These are phyloP conservation scores for Yamadazyma aaseri DNA, from an alignment of 1,139 yeast genomes.

Conservation along the genomic window DNA sequence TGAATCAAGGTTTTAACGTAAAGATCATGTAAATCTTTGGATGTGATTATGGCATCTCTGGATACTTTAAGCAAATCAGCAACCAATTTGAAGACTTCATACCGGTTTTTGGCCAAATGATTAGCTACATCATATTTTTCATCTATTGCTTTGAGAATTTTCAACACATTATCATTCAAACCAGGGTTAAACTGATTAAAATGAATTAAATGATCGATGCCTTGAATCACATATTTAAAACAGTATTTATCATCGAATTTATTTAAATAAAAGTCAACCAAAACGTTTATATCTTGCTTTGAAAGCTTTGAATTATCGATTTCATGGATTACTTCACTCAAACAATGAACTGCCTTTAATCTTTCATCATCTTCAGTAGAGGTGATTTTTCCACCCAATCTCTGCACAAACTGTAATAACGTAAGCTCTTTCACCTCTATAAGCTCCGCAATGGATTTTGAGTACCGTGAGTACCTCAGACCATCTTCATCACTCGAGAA, in stretches of 20 bases:
- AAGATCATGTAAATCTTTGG: constrained; percentile 25
- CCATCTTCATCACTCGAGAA: constrained; percentile 26
- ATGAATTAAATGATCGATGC: constrained; percentile 50
- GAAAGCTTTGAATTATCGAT: constrained; percentile 36
- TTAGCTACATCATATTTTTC: constrained; percentile 58
- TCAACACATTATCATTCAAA: constrained; percentile 24
- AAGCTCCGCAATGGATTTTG: constrained; percentile 23
- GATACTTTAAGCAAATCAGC: constrained; percentile 27
- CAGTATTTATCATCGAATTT: constrained; percentile 67
- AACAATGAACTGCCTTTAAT: constrained; percentile 53
- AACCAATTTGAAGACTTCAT: constrained; percentile 55
- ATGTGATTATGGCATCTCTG: constrained; percentile 11
- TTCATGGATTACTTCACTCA: constrained; percentile 51
- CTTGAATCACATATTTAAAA: constrained; percentile 51
- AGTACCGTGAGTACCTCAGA: constrained; percentile 15
- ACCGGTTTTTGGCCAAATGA: constrained; percentile 66
- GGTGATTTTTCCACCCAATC: constrained; percentile 52
- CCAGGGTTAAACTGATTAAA: constrained; percentile 45
- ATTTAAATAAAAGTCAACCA: constrained; percentile 60
- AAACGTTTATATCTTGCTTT: constrained; percentile 65
- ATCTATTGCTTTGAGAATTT: constrained; percentile 40
- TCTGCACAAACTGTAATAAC: constrained; percentile 36
- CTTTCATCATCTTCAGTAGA: constrained; percentile 62
- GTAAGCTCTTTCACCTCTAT: constrained; percentile 23
- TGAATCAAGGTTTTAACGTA: constrained; percentile 60